Evolutionary conservation across 164 flowering plant species (phyloP).

Genomic region (Magnolia changhungtana): DNA sequence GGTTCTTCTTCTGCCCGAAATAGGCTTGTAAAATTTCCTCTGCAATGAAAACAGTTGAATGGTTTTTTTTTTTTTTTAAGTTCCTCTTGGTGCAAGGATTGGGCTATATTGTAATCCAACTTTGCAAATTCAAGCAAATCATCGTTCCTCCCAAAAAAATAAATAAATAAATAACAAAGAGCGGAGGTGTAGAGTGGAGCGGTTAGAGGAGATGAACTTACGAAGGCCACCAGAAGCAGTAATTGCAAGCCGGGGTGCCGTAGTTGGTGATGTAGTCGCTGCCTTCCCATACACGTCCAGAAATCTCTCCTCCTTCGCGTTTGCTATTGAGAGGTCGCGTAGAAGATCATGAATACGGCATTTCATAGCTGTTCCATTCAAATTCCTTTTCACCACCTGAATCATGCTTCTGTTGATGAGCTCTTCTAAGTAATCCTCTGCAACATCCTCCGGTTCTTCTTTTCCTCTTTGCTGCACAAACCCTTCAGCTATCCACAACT

Average conservation of each 20-base stretch:
- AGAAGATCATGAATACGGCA: slow-evolving; percentile 2
- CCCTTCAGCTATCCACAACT: not conserved
- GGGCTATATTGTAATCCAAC: too few relatives aligned
- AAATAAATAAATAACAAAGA: too few relatives aligned
- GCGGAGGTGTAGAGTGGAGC: not conserved
- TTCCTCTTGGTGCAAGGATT: too few relatives aligned
- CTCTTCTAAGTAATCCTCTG: not conserved
- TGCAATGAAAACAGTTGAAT: too few relatives aligned
- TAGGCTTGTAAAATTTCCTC: too few relatives aligned
- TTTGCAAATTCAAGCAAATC: too few relatives aligned
- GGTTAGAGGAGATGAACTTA: not conserved
- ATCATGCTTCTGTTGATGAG: not conserved
- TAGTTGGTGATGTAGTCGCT: not conserved
- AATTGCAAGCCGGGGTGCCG: not conserved
- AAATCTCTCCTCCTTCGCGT: not conserved
- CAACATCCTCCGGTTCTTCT: not conserved
- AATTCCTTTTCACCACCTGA: not conserved
- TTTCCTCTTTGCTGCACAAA: not conserved
- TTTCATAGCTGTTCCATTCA: not conserved
- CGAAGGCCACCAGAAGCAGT: not conserved
- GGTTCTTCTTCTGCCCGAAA: too few relatives aligned
- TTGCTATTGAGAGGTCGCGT: not conserved
- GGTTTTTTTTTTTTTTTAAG: too few relatives aligned
- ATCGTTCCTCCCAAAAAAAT: too few relatives aligned
- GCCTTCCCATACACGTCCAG: not conserved